Evolutionary conservation across 2,329 filamentous ascomycete genomes (phyloP).

Genomic region (Chaetomiaceae sp.): DNA sequence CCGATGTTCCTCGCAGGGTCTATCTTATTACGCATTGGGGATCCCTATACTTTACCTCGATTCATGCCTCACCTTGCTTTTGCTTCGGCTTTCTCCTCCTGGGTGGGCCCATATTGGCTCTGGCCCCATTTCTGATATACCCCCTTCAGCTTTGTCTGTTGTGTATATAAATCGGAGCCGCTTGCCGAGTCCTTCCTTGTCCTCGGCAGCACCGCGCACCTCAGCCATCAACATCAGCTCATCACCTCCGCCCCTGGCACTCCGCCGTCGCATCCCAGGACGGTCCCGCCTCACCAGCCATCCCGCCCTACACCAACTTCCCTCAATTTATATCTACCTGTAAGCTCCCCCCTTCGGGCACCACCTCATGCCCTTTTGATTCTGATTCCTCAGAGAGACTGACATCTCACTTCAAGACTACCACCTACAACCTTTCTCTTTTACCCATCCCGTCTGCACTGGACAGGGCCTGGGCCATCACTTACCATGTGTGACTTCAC

Average conservation of each 20-base stretch:
- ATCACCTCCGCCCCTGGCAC: constrained; percentile 7
- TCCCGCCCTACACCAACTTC: neutral
- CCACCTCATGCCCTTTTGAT: neutral
- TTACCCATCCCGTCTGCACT: neutral
- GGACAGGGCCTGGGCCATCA: neutral
- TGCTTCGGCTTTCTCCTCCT: constrained; percentile 9
- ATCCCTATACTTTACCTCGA: constrained; percentile 13
- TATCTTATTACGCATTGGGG: constrained; percentile 14
- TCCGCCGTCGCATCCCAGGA: constrained; percentile 20
- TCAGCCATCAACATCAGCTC: constrained; percentile 15
- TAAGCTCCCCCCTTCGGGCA: neutral
- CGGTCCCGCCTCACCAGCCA: constrained; percentile 11
- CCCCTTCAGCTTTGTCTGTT: constrained; percentile 12
- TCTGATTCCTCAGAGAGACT: neutral
- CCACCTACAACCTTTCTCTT: neutral
- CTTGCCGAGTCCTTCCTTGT: constrained; percentile 5
- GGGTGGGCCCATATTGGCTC: constrained; percentile 18
- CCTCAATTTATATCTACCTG: constrained; percentile 15
- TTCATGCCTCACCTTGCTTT: constrained; percentile 18
- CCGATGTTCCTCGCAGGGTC: constrained; percentile 2
- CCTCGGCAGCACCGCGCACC: constrained; percentile 5
- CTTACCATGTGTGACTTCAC: constrained; percentile 57
- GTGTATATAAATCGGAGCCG: constrained; percentile 23
- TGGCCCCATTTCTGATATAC: constrained; percentile 20
- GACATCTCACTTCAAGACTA: neutral